Evolutionary conservation across 768 basidiomycete genomes (phyloP).

Genomic region (Leccinum uliginosum): DNA sequence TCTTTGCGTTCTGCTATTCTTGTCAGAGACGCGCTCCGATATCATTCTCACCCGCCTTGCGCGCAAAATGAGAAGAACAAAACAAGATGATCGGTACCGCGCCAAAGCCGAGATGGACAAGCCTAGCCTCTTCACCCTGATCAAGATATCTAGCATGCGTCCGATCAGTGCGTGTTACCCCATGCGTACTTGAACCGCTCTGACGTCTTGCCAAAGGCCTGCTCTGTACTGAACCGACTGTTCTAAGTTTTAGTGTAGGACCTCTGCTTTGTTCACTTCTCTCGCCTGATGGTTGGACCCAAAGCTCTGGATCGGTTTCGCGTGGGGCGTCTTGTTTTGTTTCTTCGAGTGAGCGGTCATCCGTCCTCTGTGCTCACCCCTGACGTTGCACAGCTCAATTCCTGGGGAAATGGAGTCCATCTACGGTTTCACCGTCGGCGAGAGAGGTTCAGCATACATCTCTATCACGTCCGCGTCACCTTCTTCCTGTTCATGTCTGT

Average conservation of each 20-base stretch:
- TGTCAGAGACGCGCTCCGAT: constrained; percentile 70
- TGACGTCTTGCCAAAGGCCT: constrained; percentile 13
- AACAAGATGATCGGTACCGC: constrained; percentile 59
- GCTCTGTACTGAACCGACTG: constrained; percentile 55
- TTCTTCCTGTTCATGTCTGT: no score
- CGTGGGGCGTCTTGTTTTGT: constrained; percentile 73
- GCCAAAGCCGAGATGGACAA: constrained; percentile 63
- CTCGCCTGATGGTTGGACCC: not conserved
- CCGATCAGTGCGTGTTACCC: constrained; percentile 60
- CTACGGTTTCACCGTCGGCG: constrained; percentile 56
- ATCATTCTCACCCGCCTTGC: constrained; percentile 69
- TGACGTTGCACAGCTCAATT: constrained; percentile 41
- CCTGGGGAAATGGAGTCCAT: constrained; percentile 50
- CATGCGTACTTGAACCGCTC: not conserved
- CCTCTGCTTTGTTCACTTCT: not conserved
- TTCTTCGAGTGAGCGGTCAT: constrained; percentile 49
- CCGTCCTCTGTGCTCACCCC: not conserved
- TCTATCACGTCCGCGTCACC: constrained; percentile 45
- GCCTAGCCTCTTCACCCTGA: constrained; percentile 48
- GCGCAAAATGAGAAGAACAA: constrained; percentile 55
- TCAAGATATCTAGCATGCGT: constrained; percentile 66
- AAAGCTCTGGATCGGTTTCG: constrained; percentile 69
- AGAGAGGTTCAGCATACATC: constrained; percentile 57
- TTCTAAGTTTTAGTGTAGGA: constrained; percentile 66
- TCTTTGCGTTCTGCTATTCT: constrained; percentile 45